phyloP scores from a whole-genome alignment of 208 protist genomes.

The Leishmania amazonensis region DNA sequence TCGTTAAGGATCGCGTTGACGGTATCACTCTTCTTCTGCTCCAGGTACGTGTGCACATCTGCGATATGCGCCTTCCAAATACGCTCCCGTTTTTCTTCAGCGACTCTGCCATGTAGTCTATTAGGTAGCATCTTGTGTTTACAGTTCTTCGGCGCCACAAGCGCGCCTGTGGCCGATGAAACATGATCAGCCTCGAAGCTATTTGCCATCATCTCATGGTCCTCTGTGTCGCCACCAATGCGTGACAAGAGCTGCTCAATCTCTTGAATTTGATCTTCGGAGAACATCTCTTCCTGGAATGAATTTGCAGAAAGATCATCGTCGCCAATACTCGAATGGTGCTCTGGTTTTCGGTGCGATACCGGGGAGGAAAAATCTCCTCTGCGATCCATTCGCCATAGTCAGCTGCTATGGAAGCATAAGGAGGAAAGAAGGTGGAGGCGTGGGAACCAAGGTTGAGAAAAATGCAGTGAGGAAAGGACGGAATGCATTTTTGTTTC shows the following conservation, averaged over 20 bases:
- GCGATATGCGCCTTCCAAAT: constrained; percentile 18
- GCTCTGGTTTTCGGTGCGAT: not conserved
- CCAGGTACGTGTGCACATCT: constrained; percentile 21
- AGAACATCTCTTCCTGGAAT: constrained; percentile 2
- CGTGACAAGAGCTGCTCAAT: constrained; percentile 24
- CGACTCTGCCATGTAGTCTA: not conserved
- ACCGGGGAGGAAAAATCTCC: not conserved
- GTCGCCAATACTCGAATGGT: not conserved
- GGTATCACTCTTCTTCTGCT: constrained; percentile 7
- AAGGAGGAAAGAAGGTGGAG: not conserved
- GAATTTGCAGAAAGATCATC: not conserved
- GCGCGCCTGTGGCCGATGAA: not conserved
- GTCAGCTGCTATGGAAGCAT: not conserved
- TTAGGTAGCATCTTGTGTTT: not conserved
- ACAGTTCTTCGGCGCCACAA: not conserved
- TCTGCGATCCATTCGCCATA: not conserved
- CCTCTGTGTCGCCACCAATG: constrained; percentile 6
- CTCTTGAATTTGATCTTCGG: constrained; percentile 25
- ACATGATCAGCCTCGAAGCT: not conserved
- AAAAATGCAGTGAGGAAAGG: not conserved
- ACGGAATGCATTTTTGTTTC: not conserved
- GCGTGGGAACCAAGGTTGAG: not conserved
- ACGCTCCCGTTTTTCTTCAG: not conserved
- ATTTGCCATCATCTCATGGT: not conserved
- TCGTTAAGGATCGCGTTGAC: constrained; percentile 9